Evolutionary conservation across 2,329 filamentous ascomycete species (phyloP), one percentile per base, ranked within the genome.

Genomic region (Calonectria crousiana): DNA sequence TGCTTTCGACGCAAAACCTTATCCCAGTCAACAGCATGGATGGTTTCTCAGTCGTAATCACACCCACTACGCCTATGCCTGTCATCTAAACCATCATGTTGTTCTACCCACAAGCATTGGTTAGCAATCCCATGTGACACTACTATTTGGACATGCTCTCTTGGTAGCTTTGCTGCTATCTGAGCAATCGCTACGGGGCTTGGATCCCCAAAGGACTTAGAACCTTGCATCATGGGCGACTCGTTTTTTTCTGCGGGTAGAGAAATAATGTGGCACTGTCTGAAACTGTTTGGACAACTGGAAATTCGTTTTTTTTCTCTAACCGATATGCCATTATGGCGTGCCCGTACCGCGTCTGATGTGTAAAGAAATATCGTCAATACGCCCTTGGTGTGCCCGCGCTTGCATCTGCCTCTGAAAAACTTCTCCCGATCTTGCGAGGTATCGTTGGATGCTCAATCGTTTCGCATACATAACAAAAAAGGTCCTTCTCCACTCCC

Each of bases 231-330:
- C 4, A 41, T 44, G 11, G 38, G 20, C 8, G 20, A 47, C 6
- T 20, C 41, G 8, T 44, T 10, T n/a, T n/a, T n/a, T n/a, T n/a
- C 41, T 41, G 49, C 10, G 51, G 28, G 26, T 13, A 53, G 14
- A 18, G 16, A 32, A 32, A 30, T 56, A 30, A 34, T 6, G 53
- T 58, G 32, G n/a, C 13, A 32, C 36, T 13, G 49, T 8, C 16
- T 41, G 49, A 52, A 18, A 26, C n/a, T 16, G 26, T 60, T 26
- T 34, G 53, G 32, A 34, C 34, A 38, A 38, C 32, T 62, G n/a
- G 53, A 47, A 47, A 64, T 68, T 64, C 49, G 26, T 58, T 53
- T 67, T 71, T 68, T 66, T 68, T 72, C 36, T 68, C 70, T 72
- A 72, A 68, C 70, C 70, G 53, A 72, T 68, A 41, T 67, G 44